Percentiles rank a stretch among this genome's conserved stretches.
phyloP scores from a whole-genome alignment of 2,329 filamentous ascomycete genomes.

The Triangularia setosa region DNA sequence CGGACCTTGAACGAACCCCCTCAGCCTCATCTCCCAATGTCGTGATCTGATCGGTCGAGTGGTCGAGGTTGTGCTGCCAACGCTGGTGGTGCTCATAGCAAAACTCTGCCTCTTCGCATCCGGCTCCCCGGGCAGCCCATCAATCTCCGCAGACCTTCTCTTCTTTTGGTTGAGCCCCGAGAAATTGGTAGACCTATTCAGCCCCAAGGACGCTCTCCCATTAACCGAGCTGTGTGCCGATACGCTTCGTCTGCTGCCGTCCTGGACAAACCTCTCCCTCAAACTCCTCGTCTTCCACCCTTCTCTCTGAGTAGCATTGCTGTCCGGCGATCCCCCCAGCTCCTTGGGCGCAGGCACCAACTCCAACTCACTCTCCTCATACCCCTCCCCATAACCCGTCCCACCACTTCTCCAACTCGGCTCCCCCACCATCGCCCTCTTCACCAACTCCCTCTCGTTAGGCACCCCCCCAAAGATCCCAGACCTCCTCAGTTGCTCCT shows the following conservation, averaged over 20 bases:
- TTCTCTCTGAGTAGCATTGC: conserved; percentile 18
- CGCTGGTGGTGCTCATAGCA: not conserved
- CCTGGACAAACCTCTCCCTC: conserved; percentile 27
- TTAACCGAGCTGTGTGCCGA: conserved; percentile 25
- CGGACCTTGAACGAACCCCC: conserved; percentile 46
- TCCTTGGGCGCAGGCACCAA: conserved; percentile 15
- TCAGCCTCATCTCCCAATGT: conserved; percentile 34
- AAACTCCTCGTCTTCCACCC: conserved; percentile 28
- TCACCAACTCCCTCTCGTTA: conserved; percentile 36
- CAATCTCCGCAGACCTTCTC: conserved; percentile 22
- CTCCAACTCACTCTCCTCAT: conserved; percentile 23
- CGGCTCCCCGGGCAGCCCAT: conserved; percentile 11
- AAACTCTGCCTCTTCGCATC: conserved; percentile 27
- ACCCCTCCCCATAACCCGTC: conserved; percentile 16
- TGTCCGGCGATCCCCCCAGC: conserved; percentile 8
- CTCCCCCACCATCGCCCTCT: conserved; percentile 13
- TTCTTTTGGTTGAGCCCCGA: conserved; percentile 6
- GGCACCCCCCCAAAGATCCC: conserved; percentile 39
- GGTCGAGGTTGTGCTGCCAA: not conserved
- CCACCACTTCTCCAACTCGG: conserved; percentile 4
- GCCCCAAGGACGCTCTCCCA: conserved; percentile 22
- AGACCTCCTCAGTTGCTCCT: conserved; percentile 38
- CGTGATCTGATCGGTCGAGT: conserved; percentile 26
- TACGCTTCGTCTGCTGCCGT: conserved; percentile 18
- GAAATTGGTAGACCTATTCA: conserved; percentile 22